These are phyloP conservation scores for Phytopythium kandeliae DNA, from an alignment of 352 stramenopile species.

Conservation along the genomic window DNA sequence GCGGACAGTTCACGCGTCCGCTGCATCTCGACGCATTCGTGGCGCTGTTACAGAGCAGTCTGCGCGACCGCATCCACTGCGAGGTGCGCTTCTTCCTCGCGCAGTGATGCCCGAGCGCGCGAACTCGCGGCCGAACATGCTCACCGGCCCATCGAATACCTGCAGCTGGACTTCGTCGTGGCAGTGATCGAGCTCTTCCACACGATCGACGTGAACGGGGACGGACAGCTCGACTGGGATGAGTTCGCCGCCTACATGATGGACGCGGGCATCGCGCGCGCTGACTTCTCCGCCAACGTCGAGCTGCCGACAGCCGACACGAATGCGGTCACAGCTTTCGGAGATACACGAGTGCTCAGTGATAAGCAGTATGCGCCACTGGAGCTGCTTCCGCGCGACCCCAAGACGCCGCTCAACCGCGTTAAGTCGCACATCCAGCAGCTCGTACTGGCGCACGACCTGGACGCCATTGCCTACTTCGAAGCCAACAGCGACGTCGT, in stretches of 20 bases:
- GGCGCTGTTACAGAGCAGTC: constrained; percentile 56
- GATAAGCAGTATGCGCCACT: constrained; percentile 35
- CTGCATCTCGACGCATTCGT: constrained; percentile 67
- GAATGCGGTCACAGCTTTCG: constrained; percentile 6
- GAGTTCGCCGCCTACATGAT: constrained; percentile 88
- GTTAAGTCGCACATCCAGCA: constrained; percentile 47
- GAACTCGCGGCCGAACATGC: not conserved
- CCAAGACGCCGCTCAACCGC: constrained; percentile 42
- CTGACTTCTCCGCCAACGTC: constrained; percentile 44
- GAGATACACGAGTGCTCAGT: not conserved
- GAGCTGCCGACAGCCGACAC: constrained; percentile 4
- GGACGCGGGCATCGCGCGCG: constrained; percentile 55
- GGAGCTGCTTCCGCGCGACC: constrained; percentile 24
- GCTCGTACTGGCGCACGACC: constrained; percentile 35
- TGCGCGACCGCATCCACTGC: constrained; percentile 57
- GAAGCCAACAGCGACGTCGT: constrained; percentile 62
- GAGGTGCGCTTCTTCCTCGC: constrained; percentile 13
- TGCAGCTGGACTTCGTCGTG: constrained; percentile 74
- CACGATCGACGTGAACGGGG: constrained; percentile 88
- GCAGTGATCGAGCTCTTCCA: constrained; percentile 86
- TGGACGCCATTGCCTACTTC: constrained; percentile 66
- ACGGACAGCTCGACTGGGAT: constrained; percentile 85
- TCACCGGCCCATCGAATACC: not conserved
- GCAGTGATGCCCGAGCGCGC: not conserved
- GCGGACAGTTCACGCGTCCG: constrained; percentile 39